Percentiles rank a stretch among this genome's conserved stretches.
Evolutionary conservation across 192 early-diverging fungal species (phyloP).

Genomic region (Coemansia interrupta): DNA sequence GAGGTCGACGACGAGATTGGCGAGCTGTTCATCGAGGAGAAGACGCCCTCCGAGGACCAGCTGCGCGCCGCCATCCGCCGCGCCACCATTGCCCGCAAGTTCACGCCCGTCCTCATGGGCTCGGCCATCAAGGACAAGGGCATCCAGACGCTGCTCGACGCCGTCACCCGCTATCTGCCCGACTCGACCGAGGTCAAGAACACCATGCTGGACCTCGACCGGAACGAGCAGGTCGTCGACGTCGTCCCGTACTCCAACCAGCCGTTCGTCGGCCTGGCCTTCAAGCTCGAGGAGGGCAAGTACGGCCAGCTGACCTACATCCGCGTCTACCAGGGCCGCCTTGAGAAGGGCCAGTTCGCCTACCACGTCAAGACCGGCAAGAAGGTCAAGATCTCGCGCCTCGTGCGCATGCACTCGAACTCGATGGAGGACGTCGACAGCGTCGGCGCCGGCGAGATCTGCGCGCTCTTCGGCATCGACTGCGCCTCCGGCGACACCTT

Average conservation of each 20-base stretch:
- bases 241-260: conserved; percentile 63
- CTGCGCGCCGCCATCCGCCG: conserved; percentile 72
- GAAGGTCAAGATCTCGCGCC: conserved; percentile 90
- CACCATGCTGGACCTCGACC: conserved; percentile 66
- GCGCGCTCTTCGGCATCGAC: conserved; percentile 96
- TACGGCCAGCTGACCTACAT: conserved; percentile 97
- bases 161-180: conserved; percentile 68
- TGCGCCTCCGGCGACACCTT: conserved; percentile 97
- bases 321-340: conserved; percentile 90
- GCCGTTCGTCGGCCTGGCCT: conserved; percentile 81
- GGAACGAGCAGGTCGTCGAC: conserved; percentile 59
- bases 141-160: conserved; percentile 73
- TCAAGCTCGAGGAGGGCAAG: conserved; percentile 89
- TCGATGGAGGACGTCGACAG: conserved; percentile 96
- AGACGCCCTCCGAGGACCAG: conserved; percentile 64
- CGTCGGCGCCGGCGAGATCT: conserved; percentile 93
- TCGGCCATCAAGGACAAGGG: conserved; percentile 84
- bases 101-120: conserved; percentile 82
- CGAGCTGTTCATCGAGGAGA: conserved; percentile 78
- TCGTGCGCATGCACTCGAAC: conserved; percentile 98
- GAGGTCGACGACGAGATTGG: conserved; percentile 82
- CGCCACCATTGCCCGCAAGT: conserved; percentile 72
- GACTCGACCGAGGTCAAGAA: conserved; percentile 69
- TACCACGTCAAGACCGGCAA: conserved; percentile 87
- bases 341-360: conserved; percentile 84